phyloP scores from a whole-genome alignment of 78 protist species.

The Dictyostelium citrinum region DNA sequence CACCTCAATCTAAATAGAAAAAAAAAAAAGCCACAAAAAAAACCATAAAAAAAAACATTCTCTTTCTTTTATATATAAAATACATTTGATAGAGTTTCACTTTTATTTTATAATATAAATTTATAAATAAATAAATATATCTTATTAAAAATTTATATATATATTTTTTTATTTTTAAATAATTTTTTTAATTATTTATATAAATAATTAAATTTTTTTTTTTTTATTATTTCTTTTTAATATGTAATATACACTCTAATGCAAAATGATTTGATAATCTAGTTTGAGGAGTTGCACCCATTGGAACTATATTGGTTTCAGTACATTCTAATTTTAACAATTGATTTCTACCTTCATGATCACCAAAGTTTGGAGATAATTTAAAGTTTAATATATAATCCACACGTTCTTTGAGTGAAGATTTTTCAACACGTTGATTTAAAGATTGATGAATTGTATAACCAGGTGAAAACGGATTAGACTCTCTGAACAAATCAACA shows the following conservation, averaged over 20 bases:
- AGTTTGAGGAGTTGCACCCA: slow-evolving; percentile 75
- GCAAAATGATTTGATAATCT: slow-evolving; percentile 71
- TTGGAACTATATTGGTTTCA: slow-evolving; percentile 43
- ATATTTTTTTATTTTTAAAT: too few relatives aligned
- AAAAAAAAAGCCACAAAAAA: background rate
- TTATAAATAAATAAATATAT: background rate
- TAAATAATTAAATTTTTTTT: too few relatives aligned
- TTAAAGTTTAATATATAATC: slow-evolving; percentile 58
- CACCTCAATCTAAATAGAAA: background rate
- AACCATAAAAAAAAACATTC: background rate
- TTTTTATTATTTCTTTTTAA: background rate
- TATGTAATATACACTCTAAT: slow-evolving; percentile 44
- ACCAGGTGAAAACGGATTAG: slow-evolving; percentile 58
- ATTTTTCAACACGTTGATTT: slow-evolving; percentile 25
- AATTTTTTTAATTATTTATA: too few relatives aligned
- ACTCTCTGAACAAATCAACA: slow-evolving; percentile 11
- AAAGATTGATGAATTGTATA: slow-evolving; percentile 74
- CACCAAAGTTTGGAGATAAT: slow-evolving; percentile 63
- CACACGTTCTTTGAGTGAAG: slow-evolving; percentile 14
- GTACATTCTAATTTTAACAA: slow-evolving; percentile 8
- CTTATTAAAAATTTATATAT: too few relatives aligned
- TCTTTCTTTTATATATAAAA: background rate
- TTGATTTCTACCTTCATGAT: slow-evolving; percentile 63
- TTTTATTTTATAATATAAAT: background rate
- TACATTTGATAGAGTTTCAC: background rate